Evolutionary conservation across 768 basidiomycete species (phyloP).

Genomic region (Mycena floridula): DNA sequence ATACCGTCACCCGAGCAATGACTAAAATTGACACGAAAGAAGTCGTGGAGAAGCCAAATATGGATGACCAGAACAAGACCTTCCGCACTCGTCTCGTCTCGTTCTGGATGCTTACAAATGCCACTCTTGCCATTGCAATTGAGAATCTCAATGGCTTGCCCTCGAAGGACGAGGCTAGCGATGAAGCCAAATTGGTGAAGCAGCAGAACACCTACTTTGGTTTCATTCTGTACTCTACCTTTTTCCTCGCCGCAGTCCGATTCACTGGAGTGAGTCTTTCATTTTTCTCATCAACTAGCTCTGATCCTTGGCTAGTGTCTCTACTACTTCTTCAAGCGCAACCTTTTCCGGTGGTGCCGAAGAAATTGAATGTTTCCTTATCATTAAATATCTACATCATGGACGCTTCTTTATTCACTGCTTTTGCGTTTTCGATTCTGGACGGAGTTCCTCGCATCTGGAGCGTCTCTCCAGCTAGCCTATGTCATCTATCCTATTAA

Average conservation of each 20-base stretch:
- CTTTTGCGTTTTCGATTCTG: slow-evolving; percentile 1
- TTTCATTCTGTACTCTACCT: slow-evolving; percentile 77
- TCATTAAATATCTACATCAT: slow-evolving; percentile 4
- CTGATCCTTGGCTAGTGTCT: slow-evolving; percentile 48
- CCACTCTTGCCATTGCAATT: slow-evolving; percentile 64
- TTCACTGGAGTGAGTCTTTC: slow-evolving; percentile 62
- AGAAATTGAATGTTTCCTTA: slow-evolving; percentile 46
- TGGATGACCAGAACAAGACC: slow-evolving; percentile 88
- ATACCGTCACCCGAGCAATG: slow-evolving; percentile 83
- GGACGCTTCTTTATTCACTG: slow-evolving; percentile 5
- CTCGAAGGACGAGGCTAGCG: slow-evolving; percentile 27
- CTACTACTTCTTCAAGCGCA: slow-evolving; percentile 78
- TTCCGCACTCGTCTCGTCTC: slow-evolving; percentile 88
- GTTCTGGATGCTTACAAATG: slow-evolving; percentile 74
- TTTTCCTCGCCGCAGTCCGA: slow-evolving; percentile 62
- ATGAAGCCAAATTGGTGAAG: slow-evolving; percentile 32
- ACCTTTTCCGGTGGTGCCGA: slow-evolving; percentile 78
- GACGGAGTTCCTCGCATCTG: no score
- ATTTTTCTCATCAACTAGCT: background rate
- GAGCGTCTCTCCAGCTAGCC: no score
- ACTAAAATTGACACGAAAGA: slow-evolving; percentile 68
- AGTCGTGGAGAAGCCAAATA: slow-evolving; percentile 66
- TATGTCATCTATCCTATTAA: no score
- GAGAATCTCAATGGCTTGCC: slow-evolving; percentile 67
- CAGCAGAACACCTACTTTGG: slow-evolving; percentile 62